phyloP scores from a whole-genome alignment of 257 asterid species.

The Hygrophila difformis region DNA sequence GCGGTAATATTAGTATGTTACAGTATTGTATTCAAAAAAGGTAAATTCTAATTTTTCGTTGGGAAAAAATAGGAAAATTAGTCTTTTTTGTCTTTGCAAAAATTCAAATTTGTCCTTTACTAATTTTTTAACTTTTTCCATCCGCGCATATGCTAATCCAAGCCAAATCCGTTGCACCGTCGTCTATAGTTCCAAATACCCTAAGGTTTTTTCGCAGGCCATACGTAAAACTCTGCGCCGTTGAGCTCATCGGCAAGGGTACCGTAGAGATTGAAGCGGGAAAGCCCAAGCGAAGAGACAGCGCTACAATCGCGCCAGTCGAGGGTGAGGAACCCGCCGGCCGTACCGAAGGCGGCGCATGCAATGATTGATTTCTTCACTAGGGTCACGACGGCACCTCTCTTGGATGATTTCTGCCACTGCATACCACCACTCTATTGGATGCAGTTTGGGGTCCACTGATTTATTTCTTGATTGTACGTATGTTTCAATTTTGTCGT shows the following conservation, averaged over 20 bases:
- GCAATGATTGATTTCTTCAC: constrained; percentile 80
- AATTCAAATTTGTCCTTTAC: too few relatives aligned
- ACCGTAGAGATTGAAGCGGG: constrained; percentile 89
- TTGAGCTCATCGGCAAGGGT: constrained; percentile 66
- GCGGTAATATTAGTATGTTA: too few relatives aligned
- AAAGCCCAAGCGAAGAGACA: constrained; percentile 61
- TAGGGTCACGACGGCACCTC: constrained; percentile 67
- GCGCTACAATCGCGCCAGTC: constrained; percentile 87
- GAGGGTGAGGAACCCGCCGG: constrained; percentile 85
- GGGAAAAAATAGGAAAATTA: too few relatives aligned
- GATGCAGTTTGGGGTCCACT: constrained; percentile 30
- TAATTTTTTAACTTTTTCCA: too few relatives aligned
- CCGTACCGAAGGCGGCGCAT: constrained; percentile 86
- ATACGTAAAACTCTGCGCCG: constrained; percentile 66
- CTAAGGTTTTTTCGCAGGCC: constrained; percentile 58
- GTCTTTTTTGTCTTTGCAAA: too few relatives aligned
- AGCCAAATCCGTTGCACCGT: too few relatives aligned
- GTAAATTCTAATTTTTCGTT: too few relatives aligned
- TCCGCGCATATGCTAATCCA: too few relatives aligned
- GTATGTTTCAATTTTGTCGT: too few relatives aligned
- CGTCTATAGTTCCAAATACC: constrained; percentile 61
- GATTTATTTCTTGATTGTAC: too few relatives aligned
- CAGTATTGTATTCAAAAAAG: too few relatives aligned
- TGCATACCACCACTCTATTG: constrained; percentile 70
- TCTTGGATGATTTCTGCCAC: constrained; percentile 78